Conservation (phyloP, 441 rosid genomes). For the Sinapis alba region DNA sequence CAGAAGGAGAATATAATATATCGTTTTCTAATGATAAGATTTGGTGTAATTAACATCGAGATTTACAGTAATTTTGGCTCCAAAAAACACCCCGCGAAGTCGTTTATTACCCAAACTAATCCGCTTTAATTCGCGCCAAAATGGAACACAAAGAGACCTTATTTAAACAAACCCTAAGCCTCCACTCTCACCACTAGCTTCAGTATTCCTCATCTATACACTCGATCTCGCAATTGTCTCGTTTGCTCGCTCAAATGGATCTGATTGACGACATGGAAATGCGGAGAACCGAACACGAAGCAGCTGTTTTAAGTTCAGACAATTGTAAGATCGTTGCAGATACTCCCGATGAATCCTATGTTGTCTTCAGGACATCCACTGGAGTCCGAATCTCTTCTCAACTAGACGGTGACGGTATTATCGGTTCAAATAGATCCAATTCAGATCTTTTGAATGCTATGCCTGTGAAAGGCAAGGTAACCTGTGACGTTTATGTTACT, state of each 20-base stretch:
- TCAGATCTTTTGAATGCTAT: not conserved
- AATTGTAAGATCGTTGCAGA: conserved; percentile 10
- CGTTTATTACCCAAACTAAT: conserved; percentile 9
- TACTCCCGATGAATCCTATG: not conserved
- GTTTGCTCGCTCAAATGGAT: not conserved
- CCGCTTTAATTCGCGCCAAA: conserved; percentile 26
- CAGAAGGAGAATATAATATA: not conserved
- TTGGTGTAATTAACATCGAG: not conserved
- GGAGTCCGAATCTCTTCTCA: conserved; percentile 45
- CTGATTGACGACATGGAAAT: not conserved
- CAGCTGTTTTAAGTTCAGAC: not conserved
- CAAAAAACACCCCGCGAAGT: conserved; percentile 21
- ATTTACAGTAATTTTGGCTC: conserved; percentile 31
- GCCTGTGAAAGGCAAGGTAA: conserved; percentile 22
- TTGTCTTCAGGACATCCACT: conserved; percentile 36
- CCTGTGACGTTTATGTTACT: not conserved
- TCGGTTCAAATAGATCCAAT: not conserved
- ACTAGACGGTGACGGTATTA: not conserved
- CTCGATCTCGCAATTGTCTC: not conserved
- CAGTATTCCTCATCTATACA: not conserved
- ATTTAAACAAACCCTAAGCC: conserved; percentile 29
- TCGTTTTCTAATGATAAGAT: not conserved
- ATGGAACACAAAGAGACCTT: conserved; percentile 8
- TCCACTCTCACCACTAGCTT: not conserved
- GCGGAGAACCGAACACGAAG: not conserved